A percentile compares a stretch with the other conserved stretches of the same genome.
These are phyloP conservation scores for Botryotinia calthae DNA, from an alignment of 2,329 filamentous ascomycete species.

Conservation along the genomic window DNA sequence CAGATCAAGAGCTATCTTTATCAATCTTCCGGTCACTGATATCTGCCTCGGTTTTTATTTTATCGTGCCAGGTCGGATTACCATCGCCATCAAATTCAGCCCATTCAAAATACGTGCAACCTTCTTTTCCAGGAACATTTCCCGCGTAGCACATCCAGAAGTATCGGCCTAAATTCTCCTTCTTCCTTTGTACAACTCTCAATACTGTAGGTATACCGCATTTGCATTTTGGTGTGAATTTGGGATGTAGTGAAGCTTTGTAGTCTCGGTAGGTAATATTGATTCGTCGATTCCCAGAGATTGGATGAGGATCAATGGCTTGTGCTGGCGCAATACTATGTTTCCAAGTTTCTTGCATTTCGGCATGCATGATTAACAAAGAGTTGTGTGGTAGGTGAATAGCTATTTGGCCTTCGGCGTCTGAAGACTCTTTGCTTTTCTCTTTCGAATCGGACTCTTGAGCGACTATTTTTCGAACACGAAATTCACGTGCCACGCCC, in stretches of 20 bases:
- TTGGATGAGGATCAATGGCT: slow-evolving; percentile 78
- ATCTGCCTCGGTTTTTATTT: too few relatives aligned
- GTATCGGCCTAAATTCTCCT: slow-evolving; percentile 73
- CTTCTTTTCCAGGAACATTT: slow-evolving; percentile 64
- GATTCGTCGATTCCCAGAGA: slow-evolving; percentile 77
- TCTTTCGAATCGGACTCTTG: slow-evolving; percentile 43
- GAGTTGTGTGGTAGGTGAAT: slow-evolving; percentile 95
- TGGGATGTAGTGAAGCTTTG: slow-evolving; percentile 71
- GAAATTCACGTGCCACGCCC: slow-evolving; percentile 90
- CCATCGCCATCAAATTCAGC: slow-evolving; percentile 85
- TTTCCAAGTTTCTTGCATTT: slow-evolving; percentile 98
- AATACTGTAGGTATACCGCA: slow-evolving; percentile 69
- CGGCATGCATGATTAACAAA: slow-evolving; percentile 90
- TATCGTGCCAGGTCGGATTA: slow-evolving; percentile 61
- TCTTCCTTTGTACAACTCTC: slow-evolving; percentile 76
- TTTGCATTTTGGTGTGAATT: slow-evolving; percentile 71
- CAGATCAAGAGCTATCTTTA: background rate
- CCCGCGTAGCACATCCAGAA: slow-evolving; percentile 92
- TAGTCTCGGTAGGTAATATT: slow-evolving; percentile 95
- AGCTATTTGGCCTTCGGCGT: slow-evolving; percentile 79
- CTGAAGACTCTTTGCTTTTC: slow-evolving; percentile 46
- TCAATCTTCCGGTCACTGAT: background rate
- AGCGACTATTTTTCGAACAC: slow-evolving; percentile 73
- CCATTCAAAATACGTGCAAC: slow-evolving; percentile 81
- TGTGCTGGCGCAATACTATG: slow-evolving; percentile 75